phyloP scores from a whole-genome alignment of 2,329 filamentous ascomycete genomes.

The Xenosphaeropsis pyriputrescens region DNA sequence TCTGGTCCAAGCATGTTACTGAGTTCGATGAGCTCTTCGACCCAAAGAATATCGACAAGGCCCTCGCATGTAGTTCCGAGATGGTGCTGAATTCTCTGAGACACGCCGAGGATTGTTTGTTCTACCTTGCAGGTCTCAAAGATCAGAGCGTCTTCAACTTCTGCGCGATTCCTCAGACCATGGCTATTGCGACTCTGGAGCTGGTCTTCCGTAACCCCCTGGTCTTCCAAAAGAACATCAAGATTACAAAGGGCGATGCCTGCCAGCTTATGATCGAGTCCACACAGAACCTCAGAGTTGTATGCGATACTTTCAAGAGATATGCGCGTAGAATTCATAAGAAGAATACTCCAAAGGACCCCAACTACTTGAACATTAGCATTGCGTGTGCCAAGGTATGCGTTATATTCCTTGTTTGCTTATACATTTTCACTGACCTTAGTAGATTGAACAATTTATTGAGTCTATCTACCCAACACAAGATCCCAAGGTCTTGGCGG shows the following conservation, averaged over 20 bases:
- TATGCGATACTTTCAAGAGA: conserved; percentile 68
- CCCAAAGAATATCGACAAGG: conserved; percentile 60
- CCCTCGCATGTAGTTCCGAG: conserved; percentile 76
- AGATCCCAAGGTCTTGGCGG: conserved; percentile 44
- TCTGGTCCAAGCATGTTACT: conserved; percentile 92
- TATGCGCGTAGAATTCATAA: conserved; percentile 73
- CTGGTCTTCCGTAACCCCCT: conserved; percentile 81
- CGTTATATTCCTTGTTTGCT: conserved; percentile 1
- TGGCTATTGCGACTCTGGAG: conserved; percentile 94
- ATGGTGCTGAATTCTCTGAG: conserved; percentile 86
- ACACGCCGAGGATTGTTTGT: conserved; percentile 86
- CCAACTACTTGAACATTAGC: conserved; percentile 85
- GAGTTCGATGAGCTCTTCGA: conserved; percentile 85
- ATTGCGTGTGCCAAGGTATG: conserved; percentile 72
- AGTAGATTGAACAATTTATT: conserved; percentile 84
- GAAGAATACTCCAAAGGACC: conserved; percentile 90
- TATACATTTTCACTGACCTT: background rate
- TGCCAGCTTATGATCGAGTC: conserved; percentile 86
- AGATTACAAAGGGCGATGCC: conserved; percentile 91
- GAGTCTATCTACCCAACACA: conserved; percentile 84
- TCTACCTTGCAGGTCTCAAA: conserved; percentile 86
- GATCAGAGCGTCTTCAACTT: conserved; percentile 99
- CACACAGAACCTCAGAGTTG: conserved; percentile 72
- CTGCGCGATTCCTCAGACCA: conserved; percentile 87
- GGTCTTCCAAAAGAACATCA: conserved; percentile 78